phyloP scores from a whole-genome alignment of 768 basidiomycete genomes.

The Lactarius pseudohatsudake region DNA sequence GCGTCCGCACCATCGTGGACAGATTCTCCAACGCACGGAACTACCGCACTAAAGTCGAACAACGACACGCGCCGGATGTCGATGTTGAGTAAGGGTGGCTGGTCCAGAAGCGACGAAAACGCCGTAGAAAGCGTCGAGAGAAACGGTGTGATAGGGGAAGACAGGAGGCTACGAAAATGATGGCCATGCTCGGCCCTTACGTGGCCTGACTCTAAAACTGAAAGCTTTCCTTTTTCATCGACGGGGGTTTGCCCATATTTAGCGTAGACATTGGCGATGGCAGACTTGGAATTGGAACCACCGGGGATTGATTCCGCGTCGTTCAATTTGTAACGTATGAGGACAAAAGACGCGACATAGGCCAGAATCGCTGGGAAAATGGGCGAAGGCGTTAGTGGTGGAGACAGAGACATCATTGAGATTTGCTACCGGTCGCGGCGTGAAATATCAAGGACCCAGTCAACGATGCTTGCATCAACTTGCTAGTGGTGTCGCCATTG shows the following conservation, averaged over 20 bases:
- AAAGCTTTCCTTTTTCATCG: constrained; percentile 3
- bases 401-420: not conserved
- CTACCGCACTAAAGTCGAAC: not conserved
- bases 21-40: not conserved
- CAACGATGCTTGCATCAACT: constrained; percentile 19
- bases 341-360: constrained; percentile 24
- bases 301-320: constrained; percentile 4
- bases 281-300: not conserved
- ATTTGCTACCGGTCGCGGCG: constrained; percentile 18
- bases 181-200: not conserved
- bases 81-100: constrained; percentile 22
- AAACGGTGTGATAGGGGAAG: constrained; percentile 1
- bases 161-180: not conserved
- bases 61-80: constrained; percentile 18
- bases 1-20: constrained; percentile 8
- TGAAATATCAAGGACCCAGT: constrained; percentile 24
- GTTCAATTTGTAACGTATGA: constrained; percentile 20
- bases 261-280: constrained; percentile 5
- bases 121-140: constrained; percentile 1
- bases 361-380: constrained; percentile 21
- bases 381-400: not conserved
- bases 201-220: constrained; percentile 16
- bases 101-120: constrained; percentile 11
- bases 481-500: not conserved
- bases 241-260: not conserved